Conservation (phyloP, 2,329 filamentous ascomycete genomes). For the Chaetomiaceae sp. region DNA sequence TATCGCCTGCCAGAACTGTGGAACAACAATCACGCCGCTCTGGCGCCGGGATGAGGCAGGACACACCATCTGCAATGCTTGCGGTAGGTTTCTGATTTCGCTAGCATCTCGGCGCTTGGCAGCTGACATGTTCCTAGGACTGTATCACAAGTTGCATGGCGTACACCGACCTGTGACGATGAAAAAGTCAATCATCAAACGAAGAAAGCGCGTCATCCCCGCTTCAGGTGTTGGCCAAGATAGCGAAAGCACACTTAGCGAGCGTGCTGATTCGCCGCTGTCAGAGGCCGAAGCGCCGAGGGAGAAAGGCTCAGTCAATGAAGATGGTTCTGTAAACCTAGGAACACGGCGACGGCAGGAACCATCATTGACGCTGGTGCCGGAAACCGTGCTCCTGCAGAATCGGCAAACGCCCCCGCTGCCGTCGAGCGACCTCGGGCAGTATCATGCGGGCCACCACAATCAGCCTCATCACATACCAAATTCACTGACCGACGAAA, state of each 20-base stretch:
- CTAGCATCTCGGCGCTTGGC: not conserved
- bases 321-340: conserved; percentile 59
- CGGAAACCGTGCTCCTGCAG: conserved; percentile 38
- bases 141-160: conserved; percentile 95
- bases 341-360: conserved; percentile 47
- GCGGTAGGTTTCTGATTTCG: conserved; percentile 55
- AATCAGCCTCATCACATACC: conserved; percentile 34
- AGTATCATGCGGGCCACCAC: conserved; percentile 44
- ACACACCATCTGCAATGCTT: conserved; percentile 97
- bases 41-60: conserved; percentile 93
- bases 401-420: conserved; percentile 41
- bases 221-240: conserved; percentile 49
- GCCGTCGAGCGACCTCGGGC: conserved; percentile 40
- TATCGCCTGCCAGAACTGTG: conserved; percentile 94
- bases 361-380: conserved; percentile 41
- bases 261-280: conserved; percentile 41
- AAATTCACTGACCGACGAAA: conserved; percentile 47
- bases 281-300: conserved; percentile 27
- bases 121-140: conserved; percentile 48
- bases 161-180: conserved; percentile 92
- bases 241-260: conserved; percentile 39
- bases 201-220: conserved; percentile 88
- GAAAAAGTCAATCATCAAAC: conserved; percentile 97
- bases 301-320: conserved; percentile 53
- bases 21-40: conserved; percentile 89